Base-by-base conservation (phyloP, 1,284 basidiomycete species). In the Hemileia vastatrix region DNA sequence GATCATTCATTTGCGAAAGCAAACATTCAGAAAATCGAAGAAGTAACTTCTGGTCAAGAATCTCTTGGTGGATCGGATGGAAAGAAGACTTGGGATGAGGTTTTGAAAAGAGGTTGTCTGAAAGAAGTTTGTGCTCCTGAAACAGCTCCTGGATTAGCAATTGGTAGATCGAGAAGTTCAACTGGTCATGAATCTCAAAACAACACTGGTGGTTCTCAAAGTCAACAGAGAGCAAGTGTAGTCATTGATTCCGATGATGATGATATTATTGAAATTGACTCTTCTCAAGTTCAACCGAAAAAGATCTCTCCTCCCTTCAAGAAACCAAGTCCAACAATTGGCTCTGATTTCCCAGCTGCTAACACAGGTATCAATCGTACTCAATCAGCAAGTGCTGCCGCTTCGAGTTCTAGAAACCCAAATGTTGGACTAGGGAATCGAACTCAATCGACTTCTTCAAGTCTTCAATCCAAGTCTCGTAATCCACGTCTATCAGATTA, bases 1-100 rank as follows among this genome's bases (percentile, higher is more conserved):
- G 54, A 61, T 6, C 58, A 61, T 47, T 15, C 43, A n/a, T 61
- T 57, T 58, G 50, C 44, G 4, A 59, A 56, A 15, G 23, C n/a
- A 5, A 56, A 57, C 23, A 31, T 61, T 19, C n/a, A 33, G 6
- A 57, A 58, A 6, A 21, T 59, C 15, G 55, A 32, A 15, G 36
- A 40, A 15, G 36, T 40, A 15, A 9, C 36, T 40, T 15, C 11
- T 40, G 36, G 36, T 40, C 36, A 40, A 15, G 36, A 40, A 40
- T 40, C 36, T 40, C 36, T 40, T 9, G 36, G 36, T 9, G 36
- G 36, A 40, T 40, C 36, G 8, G 15, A 9, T 40, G 36, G 36
- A 40, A 40, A 40, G 36, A 40, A 11, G 36, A 40, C 15, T 15
- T 40, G 36, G 36, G 15, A 40, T 15, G 36, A 40, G 15, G 36